These are phyloP conservation scores for Dothideomycetes sp. DNA, from an alignment of 2,329 filamentous ascomycete species.

Conservation along the genomic window DNA sequence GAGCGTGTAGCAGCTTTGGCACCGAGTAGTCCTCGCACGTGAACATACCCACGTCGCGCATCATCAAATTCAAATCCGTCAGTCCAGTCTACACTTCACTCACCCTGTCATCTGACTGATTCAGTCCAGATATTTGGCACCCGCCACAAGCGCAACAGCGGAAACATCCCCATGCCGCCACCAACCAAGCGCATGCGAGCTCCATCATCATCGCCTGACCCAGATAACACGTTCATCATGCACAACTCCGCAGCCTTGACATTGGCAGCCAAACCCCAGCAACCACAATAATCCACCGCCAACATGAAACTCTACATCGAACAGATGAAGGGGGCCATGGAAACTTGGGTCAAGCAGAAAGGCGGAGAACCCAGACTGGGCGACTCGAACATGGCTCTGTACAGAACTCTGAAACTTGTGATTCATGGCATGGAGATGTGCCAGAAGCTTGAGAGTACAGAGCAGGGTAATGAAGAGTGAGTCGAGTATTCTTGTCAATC, in stretches of 20 bases:
- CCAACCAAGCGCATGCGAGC: too few species aligned
- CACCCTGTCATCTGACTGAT: too few species aligned
- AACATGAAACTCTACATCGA: neutral
- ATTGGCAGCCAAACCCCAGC: neutral
- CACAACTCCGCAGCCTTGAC: neutral
- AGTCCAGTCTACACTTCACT: too few species aligned
- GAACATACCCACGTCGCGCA: too few species aligned
- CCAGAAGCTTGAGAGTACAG: neutral
- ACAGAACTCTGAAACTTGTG: neutral
- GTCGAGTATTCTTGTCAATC: neutral
- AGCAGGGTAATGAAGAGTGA: neutral
- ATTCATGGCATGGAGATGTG: neutral
- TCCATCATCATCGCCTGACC: too few species aligned
- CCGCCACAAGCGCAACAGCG: too few species aligned
- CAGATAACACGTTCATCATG: too few species aligned
- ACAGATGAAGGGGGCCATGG: neutral
- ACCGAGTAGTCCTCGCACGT: too few species aligned
- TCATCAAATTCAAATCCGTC: too few species aligned
- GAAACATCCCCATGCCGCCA: too few species aligned
- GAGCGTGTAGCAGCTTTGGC: too few species aligned
- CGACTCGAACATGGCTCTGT: neutral
- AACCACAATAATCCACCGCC: neutral
- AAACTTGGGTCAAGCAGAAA: slow-evolving; percentile 1
- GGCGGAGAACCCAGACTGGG: slow-evolving; percentile 2
- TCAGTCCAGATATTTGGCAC: too few species aligned